Base-by-base conservation (phyloP, 2,329 filamentous ascomycete genomes). In the Monilinia laxa region DNA sequence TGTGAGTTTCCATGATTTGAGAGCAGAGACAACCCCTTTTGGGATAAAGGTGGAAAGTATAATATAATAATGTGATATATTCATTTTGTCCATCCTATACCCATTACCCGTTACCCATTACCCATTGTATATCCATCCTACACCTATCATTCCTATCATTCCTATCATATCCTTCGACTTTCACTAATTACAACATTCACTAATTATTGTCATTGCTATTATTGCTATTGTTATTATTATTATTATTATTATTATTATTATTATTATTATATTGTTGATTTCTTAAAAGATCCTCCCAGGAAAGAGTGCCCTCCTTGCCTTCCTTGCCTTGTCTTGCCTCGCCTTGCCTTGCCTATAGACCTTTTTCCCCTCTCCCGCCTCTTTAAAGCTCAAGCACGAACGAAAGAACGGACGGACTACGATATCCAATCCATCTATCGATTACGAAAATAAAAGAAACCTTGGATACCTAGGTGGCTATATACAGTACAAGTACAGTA, bases 1-100 rank as follows among this genome's bases (percentile, higher is more conserved):
- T 70, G 63, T 64, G 62, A 68, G 58, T 68, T 64, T 67, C 65
- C 4, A 42, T 16, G 40, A 14, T 42, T 16, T 42, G 40, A 4
- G 16, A 4, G 16, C 3, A 42, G 55, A 55, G 31, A 51, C 14
- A 23, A 16, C n/a, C 45, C 31, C 45, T 49, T 62, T 51, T 38
- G 14, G n/a, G 12, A 35, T n/a, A n/a, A 60, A 38, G 58, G 58
- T 60, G 7, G 38, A 51, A 16, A 42, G 40, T 42, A 42, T 5
- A 42, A 42, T 42, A 42, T 42, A 42, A 42, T 4, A 5, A 42
- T 42, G 11, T 40, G 31, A 35, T 35, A 12, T 42, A 16, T 42
- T 42, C 12, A 42, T 42, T 35, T 7, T 9, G 31, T 35, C 31
- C 31, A 35, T 35, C 7, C 5, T 35, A 35, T 35, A 35, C 31